These are phyloP conservation scores for Ophiostoma tasmaniense DNA, from an alignment of 2,329 filamentous ascomycete genomes.

Conservation along the genomic window DNA sequence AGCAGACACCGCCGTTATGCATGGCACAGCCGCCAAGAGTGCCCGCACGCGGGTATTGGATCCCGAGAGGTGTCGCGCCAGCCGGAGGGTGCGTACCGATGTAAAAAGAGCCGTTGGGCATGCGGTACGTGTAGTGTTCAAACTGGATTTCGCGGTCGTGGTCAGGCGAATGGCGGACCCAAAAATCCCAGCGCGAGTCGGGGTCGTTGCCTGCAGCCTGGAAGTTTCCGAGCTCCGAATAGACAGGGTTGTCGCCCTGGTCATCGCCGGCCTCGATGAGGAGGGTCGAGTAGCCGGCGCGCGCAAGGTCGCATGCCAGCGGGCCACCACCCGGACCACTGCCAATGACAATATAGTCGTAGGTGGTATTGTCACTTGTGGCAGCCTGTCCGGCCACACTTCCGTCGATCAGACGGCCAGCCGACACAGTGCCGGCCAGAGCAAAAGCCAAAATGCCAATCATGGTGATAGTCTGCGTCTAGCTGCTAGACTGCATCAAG, in stretches of 20 bases:
- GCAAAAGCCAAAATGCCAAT: not conserved
- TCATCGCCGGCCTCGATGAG: not conserved
- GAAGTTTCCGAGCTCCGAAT: not conserved
- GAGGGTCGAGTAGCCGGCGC: not conserved
- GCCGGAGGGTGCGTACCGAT: not conserved
- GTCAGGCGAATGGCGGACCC: not conserved
- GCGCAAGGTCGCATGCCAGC: not conserved
- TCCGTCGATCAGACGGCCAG: not conserved
- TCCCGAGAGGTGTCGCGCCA: not conserved
- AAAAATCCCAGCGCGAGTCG: not conserved
- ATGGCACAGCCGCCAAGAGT: not conserved
- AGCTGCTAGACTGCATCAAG: not conserved
- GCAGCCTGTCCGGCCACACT: not conserved
- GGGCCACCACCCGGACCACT: not conserved
- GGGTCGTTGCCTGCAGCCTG: not conserved
- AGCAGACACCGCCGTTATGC: not conserved
- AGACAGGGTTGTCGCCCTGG: not conserved
- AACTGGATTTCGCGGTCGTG: not conserved
- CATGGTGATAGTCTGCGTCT: not conserved
- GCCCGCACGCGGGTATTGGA: not conserved
- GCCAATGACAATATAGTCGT: not conserved
- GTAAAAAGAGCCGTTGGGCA: not conserved
- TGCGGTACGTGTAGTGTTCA: not conserved
- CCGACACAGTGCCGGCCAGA: not conserved
- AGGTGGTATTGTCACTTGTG: not conserved